phyloP scores from a whole-genome alignment of 805 yeast genomes.

The Spathaspora passalidarum region DNA sequence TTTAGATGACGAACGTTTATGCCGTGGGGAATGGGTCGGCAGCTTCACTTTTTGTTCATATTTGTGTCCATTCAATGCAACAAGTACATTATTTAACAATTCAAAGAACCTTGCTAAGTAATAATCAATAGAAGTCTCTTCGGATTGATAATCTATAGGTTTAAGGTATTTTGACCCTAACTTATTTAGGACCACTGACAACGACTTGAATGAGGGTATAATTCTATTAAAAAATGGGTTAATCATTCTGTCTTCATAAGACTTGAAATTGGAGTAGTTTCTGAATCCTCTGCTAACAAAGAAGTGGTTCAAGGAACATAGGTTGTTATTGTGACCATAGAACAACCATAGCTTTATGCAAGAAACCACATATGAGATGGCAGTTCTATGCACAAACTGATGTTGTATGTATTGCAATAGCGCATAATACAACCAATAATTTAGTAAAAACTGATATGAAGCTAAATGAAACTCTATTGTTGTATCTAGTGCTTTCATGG shows the following conservation, averaged over 20 bases:
- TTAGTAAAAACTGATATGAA: conserved; percentile 9
- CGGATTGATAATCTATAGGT: conserved; percentile 2
- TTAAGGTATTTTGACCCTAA: conserved; percentile 3
- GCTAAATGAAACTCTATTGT: conserved; percentile 3
- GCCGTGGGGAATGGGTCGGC: not conserved
- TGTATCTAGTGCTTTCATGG: conserved; percentile 10
- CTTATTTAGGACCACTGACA: conserved; percentile 1
- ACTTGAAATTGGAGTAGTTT: not conserved
- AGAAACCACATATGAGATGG: not conserved
- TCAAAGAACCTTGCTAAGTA: not conserved
- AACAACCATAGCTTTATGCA: conserved; percentile 8
- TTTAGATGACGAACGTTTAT: not conserved
- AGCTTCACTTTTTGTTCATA: too few relatives aligned
- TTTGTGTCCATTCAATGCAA: not conserved
- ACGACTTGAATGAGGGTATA: not conserved
- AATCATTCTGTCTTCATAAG: conserved; percentile 2
- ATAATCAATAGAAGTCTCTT: not conserved
- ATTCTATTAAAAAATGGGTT: conserved; percentile 3
- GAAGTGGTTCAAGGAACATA: conserved; percentile 3
- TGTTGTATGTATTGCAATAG: conserved; percentile 3
- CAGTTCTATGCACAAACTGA: not conserved
- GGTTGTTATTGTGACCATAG: conserved; percentile 4
- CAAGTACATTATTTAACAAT: not conserved
- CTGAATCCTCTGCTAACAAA: not conserved
- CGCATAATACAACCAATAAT: conserved; percentile 11